Base-by-base conservation (phyloP, 768 basidiomycete genomes). In the Podaxis sp. region DNA sequence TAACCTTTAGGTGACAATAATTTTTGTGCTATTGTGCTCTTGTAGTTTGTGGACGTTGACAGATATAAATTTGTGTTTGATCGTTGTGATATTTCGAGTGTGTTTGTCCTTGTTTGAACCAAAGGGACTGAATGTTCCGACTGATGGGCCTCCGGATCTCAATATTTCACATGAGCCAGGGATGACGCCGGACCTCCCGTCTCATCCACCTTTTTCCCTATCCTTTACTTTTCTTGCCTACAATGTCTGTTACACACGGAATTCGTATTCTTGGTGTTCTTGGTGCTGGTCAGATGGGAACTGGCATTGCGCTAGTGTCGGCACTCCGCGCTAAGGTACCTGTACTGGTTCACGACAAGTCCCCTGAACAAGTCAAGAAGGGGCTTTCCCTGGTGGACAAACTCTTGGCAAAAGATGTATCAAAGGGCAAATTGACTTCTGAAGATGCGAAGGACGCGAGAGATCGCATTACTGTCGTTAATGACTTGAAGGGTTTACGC, bases 291-390 rank as follows among this genome's bases (percentile, higher is more conserved):
- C 91, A 93, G 72, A 93, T 92, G 91, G 96, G 96, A 65, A 86
- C 91, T 0, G 96, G 96, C 1, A 98, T 98, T 52, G 93, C 94
- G 65, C 83, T 90, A 57, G 94, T 96, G 46, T 82, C 94, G 19
- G 90, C 93, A 41, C 79, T 95, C 24, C 87, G 90, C 37, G 96
- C 96, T 46, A 88, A 87, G 69, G 88, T 96, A 4, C 87, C 92
- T 2, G 93, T 97, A 3, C 79, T 92, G 38, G 74, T 98, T n/a
- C 83, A 93, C 67, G 96, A 98, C 79, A 80, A 83, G 40, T 93
- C 91, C 4, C 67, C 82, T 0, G 80, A 83, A 24, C 94, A 96
- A 71, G 80, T 97, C 50, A 76, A 80, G 46, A 88, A 87, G 65
- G 91, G 93, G 0, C 79, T 93, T 36, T 75, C 80, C 0, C 80